Percentiles rank a stretch among this genome's conserved stretches.
phyloP scores from a whole-genome alignment of 2,329 filamentous ascomycete genomes.

The Apiospora kogelbergensis region DNA sequence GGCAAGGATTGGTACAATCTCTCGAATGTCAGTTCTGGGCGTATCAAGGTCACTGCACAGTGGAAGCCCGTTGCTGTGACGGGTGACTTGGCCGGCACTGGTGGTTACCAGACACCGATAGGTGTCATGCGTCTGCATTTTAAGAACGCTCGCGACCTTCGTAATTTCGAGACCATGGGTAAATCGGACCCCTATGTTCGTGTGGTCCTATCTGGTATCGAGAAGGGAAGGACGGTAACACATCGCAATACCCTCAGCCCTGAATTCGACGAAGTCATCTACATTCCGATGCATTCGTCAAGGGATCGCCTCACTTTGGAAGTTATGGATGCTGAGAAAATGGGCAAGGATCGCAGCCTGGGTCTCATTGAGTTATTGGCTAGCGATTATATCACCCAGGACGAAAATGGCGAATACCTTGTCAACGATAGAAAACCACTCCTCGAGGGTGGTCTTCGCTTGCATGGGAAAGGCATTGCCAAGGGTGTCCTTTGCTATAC shows the following conservation, averaged over 20 bases:
- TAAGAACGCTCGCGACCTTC: constrained; percentile 75
- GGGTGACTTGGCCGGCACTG: constrained; percentile 73
- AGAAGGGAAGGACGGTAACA: constrained; percentile 89
- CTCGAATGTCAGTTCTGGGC: constrained; percentile 75
- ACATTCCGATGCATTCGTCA: constrained; percentile 82
- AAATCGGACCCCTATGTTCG: constrained; percentile 96
- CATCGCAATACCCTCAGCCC: constrained; percentile 95
- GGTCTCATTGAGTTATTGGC: constrained; percentile 77
- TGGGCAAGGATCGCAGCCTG: constrained; percentile 87
- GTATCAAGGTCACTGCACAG: constrained; percentile 85
- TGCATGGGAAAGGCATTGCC: constrained; percentile 69
- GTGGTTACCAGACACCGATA: constrained; percentile 89
- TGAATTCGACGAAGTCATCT: constrained; percentile 93
- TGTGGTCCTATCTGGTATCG: constrained; percentile 83
- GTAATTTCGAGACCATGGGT: constrained; percentile 91
- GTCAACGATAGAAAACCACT: constrained; percentile 74
- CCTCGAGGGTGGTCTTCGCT: constrained; percentile 66
- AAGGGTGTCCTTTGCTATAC: constrained; percentile 85
- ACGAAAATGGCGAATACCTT: constrained; percentile 77
- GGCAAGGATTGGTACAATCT: constrained; percentile 97
- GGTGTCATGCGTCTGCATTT: constrained; percentile 96
- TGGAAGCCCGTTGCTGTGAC: constrained; percentile 94
- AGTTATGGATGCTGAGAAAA: constrained; percentile 93
- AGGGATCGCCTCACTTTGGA: constrained; percentile 86
- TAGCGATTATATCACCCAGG: constrained; percentile 76